These are phyloP conservation scores for Parasitella parasitica DNA, from an alignment of 371 early-diverging fungal species.

Conservation along the genomic window DNA sequence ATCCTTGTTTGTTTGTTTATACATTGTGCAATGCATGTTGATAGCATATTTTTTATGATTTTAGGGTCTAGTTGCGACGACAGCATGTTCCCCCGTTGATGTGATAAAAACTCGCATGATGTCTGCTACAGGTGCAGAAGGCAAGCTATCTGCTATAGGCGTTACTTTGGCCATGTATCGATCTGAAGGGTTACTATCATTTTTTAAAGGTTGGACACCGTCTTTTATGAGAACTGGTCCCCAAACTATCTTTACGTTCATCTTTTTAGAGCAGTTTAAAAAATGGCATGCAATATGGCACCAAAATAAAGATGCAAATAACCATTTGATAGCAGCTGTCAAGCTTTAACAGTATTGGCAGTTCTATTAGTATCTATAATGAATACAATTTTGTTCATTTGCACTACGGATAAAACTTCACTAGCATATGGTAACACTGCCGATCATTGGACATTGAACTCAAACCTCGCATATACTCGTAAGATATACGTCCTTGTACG, in stretches of 20 bases:
- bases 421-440: too few relatives aligned
- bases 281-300: slow-evolving; percentile 32
- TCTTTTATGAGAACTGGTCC: slow-evolving; percentile 66
- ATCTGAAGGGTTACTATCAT: slow-evolving; percentile 60
- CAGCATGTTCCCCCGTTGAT: slow-evolving; percentile 68
- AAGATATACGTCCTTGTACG: too few relatives aligned
- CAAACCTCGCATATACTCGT: too few relatives aligned
- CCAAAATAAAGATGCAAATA: slow-evolving; percentile 1
- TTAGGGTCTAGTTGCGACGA: slow-evolving; percentile 71
- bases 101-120: slow-evolving; percentile 78
- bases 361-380: background rate
- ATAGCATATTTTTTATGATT: background rate
- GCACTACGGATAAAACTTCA: too few relatives aligned
- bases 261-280: slow-evolving; percentile 65
- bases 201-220: slow-evolving; percentile 77
- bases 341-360: background rate
- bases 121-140: slow-evolving; percentile 44
- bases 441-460: too few relatives aligned
- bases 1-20: background rate
- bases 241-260: slow-evolving; percentile 69
- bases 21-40: background rate
- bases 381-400: too few relatives aligned
- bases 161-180: slow-evolving; percentile 49
- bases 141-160: slow-evolving; percentile 33
- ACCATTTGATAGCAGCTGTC: background rate